These are phyloP conservation scores for Lumnitzera racemosa DNA, from an alignment of 345 rosid species.

Conservation along the genomic window DNA sequence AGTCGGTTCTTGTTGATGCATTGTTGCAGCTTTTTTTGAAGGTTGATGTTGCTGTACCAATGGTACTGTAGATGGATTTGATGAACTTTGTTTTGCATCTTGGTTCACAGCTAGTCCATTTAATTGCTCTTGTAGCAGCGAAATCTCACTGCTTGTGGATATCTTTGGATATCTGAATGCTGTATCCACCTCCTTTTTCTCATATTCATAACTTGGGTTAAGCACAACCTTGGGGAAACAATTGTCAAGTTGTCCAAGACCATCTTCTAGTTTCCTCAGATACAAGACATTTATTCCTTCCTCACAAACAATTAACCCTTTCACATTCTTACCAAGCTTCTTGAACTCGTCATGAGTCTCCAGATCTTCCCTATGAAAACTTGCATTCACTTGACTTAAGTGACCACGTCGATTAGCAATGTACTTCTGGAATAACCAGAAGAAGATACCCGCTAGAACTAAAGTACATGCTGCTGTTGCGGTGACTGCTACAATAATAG, in stretches of 20 bases:
- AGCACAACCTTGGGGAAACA: conserved; percentile 24
- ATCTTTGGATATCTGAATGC: background rate
- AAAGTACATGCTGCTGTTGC: conserved; percentile 23
- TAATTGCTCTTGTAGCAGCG: background rate
- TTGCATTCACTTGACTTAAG: conserved; percentile 9
- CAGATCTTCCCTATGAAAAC: conserved; percentile 26
- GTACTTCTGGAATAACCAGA: conserved; percentile 22
- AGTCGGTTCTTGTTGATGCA: no score
- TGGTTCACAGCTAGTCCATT: no score
- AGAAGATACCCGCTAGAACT: conserved; percentile 16
- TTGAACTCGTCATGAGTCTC: conserved; percentile 25
- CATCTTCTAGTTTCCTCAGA: conserved; percentile 34
- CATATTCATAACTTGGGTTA: conserved; percentile 35
- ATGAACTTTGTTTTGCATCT: no score
- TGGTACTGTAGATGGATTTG: no score
- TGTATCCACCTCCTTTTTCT: conserved; percentile 18
- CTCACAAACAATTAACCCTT: conserved; percentile 37
- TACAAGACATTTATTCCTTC: conserved; percentile 48
- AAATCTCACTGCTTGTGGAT: background rate
- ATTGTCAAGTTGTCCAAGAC: conserved; percentile 12
- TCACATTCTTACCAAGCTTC: conserved; percentile 28
- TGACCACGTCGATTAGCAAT: background rate
- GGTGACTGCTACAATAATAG: conserved; percentile 15
- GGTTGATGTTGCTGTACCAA: no score
- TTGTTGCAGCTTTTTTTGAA: no score